phyloP scores from a whole-genome alignment of 495 filamentous ascomycete species.

The Barbatosphaeria neglecta region DNA sequence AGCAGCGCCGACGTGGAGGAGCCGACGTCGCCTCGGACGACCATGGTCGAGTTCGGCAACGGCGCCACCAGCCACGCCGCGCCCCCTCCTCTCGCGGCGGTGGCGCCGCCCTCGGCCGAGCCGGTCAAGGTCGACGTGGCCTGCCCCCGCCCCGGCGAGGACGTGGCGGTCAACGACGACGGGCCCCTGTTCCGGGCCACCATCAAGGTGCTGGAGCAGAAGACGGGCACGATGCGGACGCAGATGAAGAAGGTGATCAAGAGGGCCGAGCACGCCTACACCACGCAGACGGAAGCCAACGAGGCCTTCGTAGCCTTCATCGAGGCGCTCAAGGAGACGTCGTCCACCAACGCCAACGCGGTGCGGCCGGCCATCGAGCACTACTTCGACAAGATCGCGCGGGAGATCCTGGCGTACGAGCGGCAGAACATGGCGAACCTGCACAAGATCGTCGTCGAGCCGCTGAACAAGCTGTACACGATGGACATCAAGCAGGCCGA shows the following conservation, averaged over 20 bases:
- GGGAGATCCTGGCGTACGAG: conserved; percentile 81
- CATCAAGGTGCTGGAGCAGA: conserved; percentile 92
- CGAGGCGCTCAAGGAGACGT: conserved; percentile 78
- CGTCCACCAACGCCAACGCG: conserved; percentile 83
- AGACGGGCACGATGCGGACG: conserved; percentile 84
- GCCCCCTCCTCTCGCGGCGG: too few species aligned
- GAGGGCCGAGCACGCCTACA: conserved; percentile 74
- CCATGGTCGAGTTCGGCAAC: conserved; percentile 29
- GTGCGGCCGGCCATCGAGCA: conserved; percentile 93
- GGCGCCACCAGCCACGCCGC: conserved; percentile 16
- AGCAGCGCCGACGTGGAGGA: conserved; percentile 53
- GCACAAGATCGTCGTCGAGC: conserved; percentile 88
- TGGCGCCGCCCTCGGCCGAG: conserved; percentile 31
- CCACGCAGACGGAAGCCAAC: conserved; percentile 72
- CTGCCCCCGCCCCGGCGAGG: conserved; percentile 76
- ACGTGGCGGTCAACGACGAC: conserved; percentile 79
- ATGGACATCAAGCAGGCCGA: conserved; percentile 97
- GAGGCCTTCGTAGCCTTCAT: conserved; percentile 73
- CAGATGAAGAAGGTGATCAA: conserved; percentile 95
- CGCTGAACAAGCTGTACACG: conserved; percentile 81
- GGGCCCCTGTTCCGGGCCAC: conserved; percentile 93
- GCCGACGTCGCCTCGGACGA: conserved; percentile 53
- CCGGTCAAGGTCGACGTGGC: conserved; percentile 78
- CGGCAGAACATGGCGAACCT: conserved; percentile 71
- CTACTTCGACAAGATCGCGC: conserved; percentile 94